phyloP scores from a whole-genome alignment of 2,329 filamentous ascomycete genomes.

The Penicillium crustosum region DNA sequence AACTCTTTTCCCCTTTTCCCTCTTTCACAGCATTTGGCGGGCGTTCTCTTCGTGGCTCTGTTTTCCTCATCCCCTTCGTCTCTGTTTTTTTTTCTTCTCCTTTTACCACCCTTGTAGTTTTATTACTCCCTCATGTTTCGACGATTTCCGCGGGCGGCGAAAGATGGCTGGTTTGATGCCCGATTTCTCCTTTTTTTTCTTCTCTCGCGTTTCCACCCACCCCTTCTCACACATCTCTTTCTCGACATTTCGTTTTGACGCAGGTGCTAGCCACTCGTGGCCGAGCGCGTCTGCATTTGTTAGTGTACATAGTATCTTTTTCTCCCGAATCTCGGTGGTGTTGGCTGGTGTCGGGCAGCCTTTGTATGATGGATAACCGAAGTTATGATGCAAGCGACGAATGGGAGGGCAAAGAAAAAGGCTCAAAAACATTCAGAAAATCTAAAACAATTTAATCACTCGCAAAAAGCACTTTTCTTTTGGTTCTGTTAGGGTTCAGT shows the following conservation, averaged over 20 bases:
- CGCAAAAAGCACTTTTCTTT: conserved; percentile 21
- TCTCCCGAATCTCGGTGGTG: conserved; percentile 16
- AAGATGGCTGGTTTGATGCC: conserved; percentile 18
- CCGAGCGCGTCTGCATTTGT: conserved; percentile 26
- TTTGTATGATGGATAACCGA: conserved; percentile 39
- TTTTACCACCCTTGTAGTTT: conserved; percentile 32
- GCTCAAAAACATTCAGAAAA: conserved; percentile 32
- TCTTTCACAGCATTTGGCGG: conserved; percentile 35
- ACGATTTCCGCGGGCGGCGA: conserved; percentile 22
- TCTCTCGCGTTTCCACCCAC: conserved; percentile 6
- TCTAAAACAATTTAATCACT: conserved; percentile 32
- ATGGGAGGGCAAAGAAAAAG: conserved; percentile 21
- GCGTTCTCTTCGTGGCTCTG: conserved; percentile 30
- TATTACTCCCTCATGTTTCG: conserved; percentile 27
- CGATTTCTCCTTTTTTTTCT: conserved; percentile 8
- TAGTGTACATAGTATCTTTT: conserved; percentile 41
- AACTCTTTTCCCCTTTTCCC: conserved; percentile 14
- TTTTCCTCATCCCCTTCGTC: conserved; percentile 24
- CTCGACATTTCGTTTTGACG: conserved; percentile 12
- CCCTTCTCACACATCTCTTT: conserved; percentile 7
- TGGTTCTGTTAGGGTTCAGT: conserved; percentile 11
- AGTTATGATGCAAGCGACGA: conserved; percentile 39
- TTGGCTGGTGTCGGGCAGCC: conserved; percentile 14
- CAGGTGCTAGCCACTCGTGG: conserved; percentile 14
- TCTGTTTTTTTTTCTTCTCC: conserved; percentile 17